phyloP scores from a whole-genome alignment of 1,139 yeast genomes.

The Torulaspora pretoriensis region DNA sequence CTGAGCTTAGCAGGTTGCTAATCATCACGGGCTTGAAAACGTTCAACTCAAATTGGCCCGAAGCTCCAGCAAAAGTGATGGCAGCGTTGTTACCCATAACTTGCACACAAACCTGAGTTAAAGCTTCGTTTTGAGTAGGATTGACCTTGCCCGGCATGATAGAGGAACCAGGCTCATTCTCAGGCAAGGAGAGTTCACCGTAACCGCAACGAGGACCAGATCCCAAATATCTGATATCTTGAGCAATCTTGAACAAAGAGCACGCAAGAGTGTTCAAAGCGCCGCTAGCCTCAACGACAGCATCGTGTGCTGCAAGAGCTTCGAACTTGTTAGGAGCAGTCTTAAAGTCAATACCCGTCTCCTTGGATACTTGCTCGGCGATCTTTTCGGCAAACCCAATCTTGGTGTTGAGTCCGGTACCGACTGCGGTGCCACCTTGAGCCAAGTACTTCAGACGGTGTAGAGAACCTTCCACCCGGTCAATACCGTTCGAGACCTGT shows the following conservation, averaged over 20 bases:
- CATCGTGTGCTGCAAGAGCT: conserved; percentile 98
- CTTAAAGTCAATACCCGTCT: conserved; percentile 82
- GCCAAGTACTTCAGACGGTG: conserved; percentile 80
- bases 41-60: conserved; percentile 96
- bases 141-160: conserved; percentile 99
- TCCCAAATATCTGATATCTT: conserved; percentile 96
- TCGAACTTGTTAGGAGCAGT: conserved; percentile 99
- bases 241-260: conserved; percentile 91
- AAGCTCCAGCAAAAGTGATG: conserved; percentile 95
- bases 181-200: conserved; percentile 92
- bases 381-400: conserved; percentile 83
- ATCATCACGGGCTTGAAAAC: conserved; percentile 97
- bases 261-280: conserved; percentile 93
- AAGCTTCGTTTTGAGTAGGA: conserved; percentile 98
- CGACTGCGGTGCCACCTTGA: conserved; percentile 99
- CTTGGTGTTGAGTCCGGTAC: conserved; percentile 92
- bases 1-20: conserved; percentile 79
- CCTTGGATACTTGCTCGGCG: conserved; percentile 52
- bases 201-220: conserved; percentile 99
- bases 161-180: conserved; percentile 98
- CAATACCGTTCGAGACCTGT: conserved; percentile 87
- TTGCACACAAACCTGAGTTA: conserved; percentile 97
- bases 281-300: conserved; percentile 95
- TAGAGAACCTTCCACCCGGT: conserved; percentile 70
- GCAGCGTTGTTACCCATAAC: conserved; percentile 95